These are phyloP conservation scores for Solanum phureja DNA, from an alignment of 257 asterid species.

Conservation along the genomic window DNA sequence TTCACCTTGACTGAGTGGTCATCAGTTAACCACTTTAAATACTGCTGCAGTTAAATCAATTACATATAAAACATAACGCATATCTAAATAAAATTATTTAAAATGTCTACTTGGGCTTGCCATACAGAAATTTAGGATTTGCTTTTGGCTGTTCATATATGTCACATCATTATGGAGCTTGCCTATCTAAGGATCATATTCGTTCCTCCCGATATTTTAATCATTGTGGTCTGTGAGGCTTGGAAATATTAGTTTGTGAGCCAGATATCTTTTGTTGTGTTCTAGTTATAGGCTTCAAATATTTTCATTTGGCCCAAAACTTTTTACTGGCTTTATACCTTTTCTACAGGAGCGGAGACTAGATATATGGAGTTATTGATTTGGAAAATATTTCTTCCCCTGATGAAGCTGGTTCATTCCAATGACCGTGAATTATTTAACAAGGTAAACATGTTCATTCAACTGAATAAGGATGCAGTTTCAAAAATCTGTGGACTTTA, in stretches of 20 bases:
- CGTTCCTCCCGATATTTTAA: not conserved
- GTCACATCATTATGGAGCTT: not conserved
- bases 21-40: not conserved
- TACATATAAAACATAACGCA: not conserved
- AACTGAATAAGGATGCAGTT: not conserved
- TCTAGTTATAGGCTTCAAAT: not conserved
- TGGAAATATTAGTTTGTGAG: not conserved
- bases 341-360: conserved; percentile 37
- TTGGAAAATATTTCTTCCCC: conserved; percentile 55
- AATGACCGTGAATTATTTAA: conserved; percentile 43
- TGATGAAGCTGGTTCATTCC: conserved; percentile 45
- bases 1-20: not conserved
- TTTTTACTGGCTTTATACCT: not conserved
- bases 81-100: not conserved
- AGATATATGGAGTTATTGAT: conserved; percentile 36
- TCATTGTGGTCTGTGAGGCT: not conserved
- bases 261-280: not conserved
- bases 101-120: not conserved
- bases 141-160: not conserved
- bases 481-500: not conserved
- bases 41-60: not conserved
- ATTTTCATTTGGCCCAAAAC: not conserved
- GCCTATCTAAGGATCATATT: not conserved
- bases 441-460: conserved; percentile 33
- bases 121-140: not conserved